Conservation (phyloP, 2,329 filamentous ascomycete species). For the Pseudonectria foliicola region DNA sequence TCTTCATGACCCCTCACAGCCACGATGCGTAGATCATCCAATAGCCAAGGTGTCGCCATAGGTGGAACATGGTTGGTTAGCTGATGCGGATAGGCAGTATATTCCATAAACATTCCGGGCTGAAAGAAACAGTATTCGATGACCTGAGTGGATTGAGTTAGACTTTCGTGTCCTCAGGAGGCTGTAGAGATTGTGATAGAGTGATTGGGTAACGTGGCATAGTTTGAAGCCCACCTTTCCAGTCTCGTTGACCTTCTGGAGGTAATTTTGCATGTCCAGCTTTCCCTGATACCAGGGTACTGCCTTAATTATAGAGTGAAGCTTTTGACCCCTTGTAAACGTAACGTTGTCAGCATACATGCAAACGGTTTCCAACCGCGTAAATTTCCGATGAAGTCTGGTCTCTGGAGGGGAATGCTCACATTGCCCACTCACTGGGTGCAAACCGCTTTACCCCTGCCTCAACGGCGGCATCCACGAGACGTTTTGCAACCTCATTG, state of each 20-base stretch:
- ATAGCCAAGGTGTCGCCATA: conserved; percentile 29
- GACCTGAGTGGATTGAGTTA: conserved; percentile 24
- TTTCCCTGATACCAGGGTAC: conserved; percentile 45
- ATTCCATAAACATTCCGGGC: conserved; percentile 46
- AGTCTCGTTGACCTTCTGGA: conserved; percentile 40
- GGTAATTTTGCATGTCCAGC: conserved; percentile 38
- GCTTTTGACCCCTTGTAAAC: neutral
- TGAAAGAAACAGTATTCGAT: conserved; percentile 50
- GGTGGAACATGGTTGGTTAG: conserved; percentile 35
- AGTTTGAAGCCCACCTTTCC: conserved; percentile 29
- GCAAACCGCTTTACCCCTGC: conserved; percentile 53
- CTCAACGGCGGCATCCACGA: conserved; percentile 48
- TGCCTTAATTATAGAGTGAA: conserved; percentile 15
- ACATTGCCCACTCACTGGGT: conserved; percentile 48
- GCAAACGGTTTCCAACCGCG: neutral
- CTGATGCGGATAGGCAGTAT: conserved; percentile 41
- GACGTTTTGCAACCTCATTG: conserved; percentile 27
- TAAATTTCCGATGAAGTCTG: neutral
- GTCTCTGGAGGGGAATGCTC: conserved; percentile 4
- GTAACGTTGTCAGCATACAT: too few relatives aligned
- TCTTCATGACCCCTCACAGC: conserved; percentile 34
- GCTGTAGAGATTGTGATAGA: too few relatives aligned
- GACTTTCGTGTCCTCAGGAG: neutral
- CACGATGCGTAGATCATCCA: conserved; percentile 32
- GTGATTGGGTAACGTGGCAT: too few relatives aligned